phyloP scores from a whole-genome alignment of 345 rosid species.

The Gossypium thurberi region DNA sequence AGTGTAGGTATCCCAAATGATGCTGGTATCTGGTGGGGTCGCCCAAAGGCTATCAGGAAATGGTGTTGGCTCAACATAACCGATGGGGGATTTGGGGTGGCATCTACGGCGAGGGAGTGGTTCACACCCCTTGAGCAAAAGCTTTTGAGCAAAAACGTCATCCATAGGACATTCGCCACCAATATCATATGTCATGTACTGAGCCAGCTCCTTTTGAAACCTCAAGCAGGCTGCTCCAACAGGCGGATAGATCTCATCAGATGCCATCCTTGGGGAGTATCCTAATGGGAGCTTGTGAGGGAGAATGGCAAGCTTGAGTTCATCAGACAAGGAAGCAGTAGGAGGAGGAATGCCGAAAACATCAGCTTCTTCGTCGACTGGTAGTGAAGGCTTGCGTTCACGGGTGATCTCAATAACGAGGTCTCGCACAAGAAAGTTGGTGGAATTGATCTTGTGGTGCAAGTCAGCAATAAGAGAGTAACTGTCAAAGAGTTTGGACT shows the following conservation, averaged over 20 bases:
- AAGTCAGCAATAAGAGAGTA: conserved; percentile 25
- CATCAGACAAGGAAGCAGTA: conserved; percentile 16
- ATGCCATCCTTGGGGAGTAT: conserved; percentile 26
- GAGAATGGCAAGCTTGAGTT: conserved; percentile 32
- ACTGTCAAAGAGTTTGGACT: conserved; percentile 26
- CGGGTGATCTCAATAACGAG: conserved; percentile 24
- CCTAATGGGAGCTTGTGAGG: conserved; percentile 42
- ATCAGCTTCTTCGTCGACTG: neutral
- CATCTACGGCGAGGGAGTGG: conserved; percentile 49
- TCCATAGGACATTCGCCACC: conserved; percentile 44
- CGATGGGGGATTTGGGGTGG: conserved; percentile 27
- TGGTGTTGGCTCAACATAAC: conserved; percentile 31
- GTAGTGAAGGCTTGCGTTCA: neutral
- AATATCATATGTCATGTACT: conserved; percentile 35
- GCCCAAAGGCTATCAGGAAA: conserved; percentile 35
- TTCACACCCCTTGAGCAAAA: conserved; percentile 46
- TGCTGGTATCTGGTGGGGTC: conserved; percentile 30
- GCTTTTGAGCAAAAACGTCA: conserved; percentile 41
- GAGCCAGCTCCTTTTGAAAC: conserved; percentile 35
- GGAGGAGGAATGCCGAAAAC: neutral
- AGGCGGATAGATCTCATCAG: conserved; percentile 29
- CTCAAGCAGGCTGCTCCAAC: conserved; percentile 37
- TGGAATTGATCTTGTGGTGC: conserved; percentile 31
- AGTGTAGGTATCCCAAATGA: conserved; percentile 42
- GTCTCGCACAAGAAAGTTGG: conserved; percentile 29